Evolutionary conservation across 2,329 filamentous ascomycete species (phyloP).

Genomic region (Zasmidium citrigriseum): DNA sequence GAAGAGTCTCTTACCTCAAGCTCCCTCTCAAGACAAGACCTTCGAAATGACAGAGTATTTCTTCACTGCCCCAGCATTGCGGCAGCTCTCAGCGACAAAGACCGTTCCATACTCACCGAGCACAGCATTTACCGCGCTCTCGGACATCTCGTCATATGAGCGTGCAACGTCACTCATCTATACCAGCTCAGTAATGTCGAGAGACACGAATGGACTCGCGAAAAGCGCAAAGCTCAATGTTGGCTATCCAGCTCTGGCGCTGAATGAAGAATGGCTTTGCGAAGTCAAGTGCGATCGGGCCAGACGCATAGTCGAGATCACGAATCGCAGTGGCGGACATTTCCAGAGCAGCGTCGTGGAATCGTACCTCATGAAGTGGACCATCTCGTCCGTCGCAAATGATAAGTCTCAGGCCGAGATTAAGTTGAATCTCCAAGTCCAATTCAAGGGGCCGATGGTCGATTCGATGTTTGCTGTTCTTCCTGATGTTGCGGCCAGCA

Average conservation of each 20-base stretch:
- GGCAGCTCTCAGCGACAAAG: neutral
- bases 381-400: neutral
- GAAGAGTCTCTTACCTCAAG: no score
- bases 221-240: neutral
- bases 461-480: neutral
- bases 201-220: neutral
- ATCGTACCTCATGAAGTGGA: neutral
- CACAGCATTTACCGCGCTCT: neutral
- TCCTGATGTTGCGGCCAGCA: neutral
- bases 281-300: neutral
- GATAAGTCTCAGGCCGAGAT: neutral
- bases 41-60: neutral
- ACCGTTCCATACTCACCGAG: neutral
- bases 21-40: no score
- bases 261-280: neutral
- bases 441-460: neutral
- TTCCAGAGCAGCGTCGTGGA: neutral
- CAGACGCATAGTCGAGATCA: neutral
- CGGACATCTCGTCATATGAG: neutral
- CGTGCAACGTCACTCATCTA: neutral
- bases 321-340: neutral
- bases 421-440: neutral
- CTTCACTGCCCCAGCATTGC: neutral
- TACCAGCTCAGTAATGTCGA: neutral
- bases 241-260: neutral